Conservation (phyloP, 305 asterid species). For the Rubia occidens region DNA sequence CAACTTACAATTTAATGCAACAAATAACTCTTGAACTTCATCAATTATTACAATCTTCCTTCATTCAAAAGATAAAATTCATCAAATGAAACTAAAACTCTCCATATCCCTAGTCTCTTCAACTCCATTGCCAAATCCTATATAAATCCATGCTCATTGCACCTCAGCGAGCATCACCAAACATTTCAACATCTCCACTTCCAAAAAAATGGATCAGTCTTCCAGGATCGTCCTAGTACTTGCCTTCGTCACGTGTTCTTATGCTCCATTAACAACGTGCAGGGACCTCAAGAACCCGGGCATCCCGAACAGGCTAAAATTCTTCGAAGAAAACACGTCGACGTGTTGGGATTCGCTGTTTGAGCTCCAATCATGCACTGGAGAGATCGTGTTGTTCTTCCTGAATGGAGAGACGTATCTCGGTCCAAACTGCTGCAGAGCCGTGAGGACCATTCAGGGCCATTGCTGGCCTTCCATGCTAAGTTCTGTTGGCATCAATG, state of each 20-base stretch:
- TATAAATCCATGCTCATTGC: constrained; percentile 1
- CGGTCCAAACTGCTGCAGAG: constrained; percentile 46
- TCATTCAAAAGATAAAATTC: neutral
- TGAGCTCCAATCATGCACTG: constrained; percentile 54
- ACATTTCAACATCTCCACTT: too few species aligned
- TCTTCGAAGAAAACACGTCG: constrained; percentile 29
- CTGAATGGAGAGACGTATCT: constrained; percentile 54
- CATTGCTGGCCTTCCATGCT: constrained; percentile 71
- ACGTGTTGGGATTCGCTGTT: constrained; percentile 57
- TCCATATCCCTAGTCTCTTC: neutral
- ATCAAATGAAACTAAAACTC: neutral
- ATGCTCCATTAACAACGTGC: constrained; percentile 22
- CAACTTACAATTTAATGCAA: too few species aligned
- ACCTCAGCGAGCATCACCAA: neutral
- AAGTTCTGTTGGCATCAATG: constrained; percentile 43
- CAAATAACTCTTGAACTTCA: neutral
- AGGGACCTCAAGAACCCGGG: constrained; percentile 21
- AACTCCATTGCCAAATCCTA: neutral
- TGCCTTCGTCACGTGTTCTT: constrained; percentile 5
- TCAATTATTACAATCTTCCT: neutral
- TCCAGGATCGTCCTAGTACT: constrained; percentile 14
- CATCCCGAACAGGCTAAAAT: constrained; percentile 26
- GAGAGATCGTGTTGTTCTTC: constrained; percentile 45
- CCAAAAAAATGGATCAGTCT: constrained; percentile 25
- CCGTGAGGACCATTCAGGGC: constrained; percentile 41